phyloP scores from a whole-genome alignment of 176 grass and related monocot genomes.

The Carex kokanica region DNA sequence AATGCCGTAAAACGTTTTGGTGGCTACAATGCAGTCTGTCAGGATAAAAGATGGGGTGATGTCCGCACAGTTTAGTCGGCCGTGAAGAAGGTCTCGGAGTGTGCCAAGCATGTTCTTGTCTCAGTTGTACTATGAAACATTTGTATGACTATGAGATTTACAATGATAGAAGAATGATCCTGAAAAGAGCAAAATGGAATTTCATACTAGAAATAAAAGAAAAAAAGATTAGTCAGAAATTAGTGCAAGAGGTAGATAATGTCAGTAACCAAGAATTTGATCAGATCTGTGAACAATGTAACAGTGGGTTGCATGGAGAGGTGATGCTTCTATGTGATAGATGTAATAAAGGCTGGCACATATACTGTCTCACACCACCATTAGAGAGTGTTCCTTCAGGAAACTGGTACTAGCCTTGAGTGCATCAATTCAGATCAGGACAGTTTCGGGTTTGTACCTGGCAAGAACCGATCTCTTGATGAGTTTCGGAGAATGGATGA shows the following conservation, averaged over 20 bases:
- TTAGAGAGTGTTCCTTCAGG: constrained; percentile 56
- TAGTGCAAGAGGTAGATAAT: neutral
- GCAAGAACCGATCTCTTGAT: constrained; percentile 57
- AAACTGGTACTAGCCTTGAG: constrained; percentile 88
- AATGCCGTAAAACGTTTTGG: constrained; percentile 80
- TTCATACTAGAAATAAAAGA: constrained; percentile 24
- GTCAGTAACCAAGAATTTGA: constrained; percentile 43
- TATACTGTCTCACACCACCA: constrained; percentile 76
- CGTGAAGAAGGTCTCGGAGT: constrained; percentile 54
- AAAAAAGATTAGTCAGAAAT: constrained; percentile 1
- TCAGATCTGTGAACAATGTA: constrained; percentile 91
- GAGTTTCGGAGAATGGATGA: constrained; percentile 72
- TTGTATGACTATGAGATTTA: constrained; percentile 74
- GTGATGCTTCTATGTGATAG: constrained; percentile 88
- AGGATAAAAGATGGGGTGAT: constrained; percentile 54
- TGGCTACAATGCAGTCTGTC: constrained; percentile 53
- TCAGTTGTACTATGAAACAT: constrained; percentile 78
- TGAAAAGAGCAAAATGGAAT: constrained; percentile 21
- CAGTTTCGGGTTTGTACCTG: constrained; percentile 64
- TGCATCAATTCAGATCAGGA: constrained; percentile 76
- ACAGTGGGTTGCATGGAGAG: constrained; percentile 77
- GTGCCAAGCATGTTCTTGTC: constrained; percentile 79
- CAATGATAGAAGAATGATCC: constrained; percentile 16
- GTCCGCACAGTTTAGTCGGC: constrained; percentile 52
- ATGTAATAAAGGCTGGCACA: constrained; percentile 83